Conservation (phyloP, 2,329 filamentous ascomycete species). For the Colletotrichum endophyticum region DNA sequence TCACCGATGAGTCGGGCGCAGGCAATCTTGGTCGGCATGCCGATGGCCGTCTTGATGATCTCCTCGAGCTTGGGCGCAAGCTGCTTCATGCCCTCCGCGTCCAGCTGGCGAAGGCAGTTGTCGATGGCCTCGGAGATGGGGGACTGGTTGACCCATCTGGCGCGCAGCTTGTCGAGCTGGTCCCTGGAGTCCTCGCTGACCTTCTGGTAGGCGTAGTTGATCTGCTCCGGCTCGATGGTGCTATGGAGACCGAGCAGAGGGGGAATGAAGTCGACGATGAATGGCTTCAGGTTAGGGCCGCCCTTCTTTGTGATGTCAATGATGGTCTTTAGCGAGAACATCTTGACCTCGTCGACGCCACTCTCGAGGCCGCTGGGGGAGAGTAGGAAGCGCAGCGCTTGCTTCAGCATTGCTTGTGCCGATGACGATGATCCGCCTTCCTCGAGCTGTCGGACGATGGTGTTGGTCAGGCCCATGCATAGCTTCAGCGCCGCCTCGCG, state of each 20-base stretch:
- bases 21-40: constrained; percentile 92
- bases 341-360: constrained; percentile 83
- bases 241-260: constrained; percentile 83
- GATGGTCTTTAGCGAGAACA: constrained; percentile 82
- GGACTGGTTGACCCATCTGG: constrained; percentile 81
- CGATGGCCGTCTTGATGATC: constrained; percentile 84
- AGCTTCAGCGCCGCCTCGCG: constrained; percentile 80
- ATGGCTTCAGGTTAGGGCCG: constrained; percentile 77
- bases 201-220: constrained; percentile 93
- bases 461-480: constrained; percentile 83
- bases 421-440: constrained; percentile 74
- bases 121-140: constrained; percentile 94
- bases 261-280: constrained; percentile 81
- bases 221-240: constrained; percentile 83
- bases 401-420: constrained; percentile 79
- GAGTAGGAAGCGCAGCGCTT: constrained; percentile 88
- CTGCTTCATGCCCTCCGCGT: constrained; percentile 76
- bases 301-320: constrained; percentile 90
- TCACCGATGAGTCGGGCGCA: constrained; percentile 86
- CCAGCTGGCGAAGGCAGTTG: constrained; percentile 82
- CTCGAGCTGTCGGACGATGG: constrained; percentile 84
- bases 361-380: constrained; percentile 91
- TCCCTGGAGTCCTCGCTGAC: constrained; percentile 86
- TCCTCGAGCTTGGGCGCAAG: constrained; percentile 76
- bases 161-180: constrained; percentile 86